Conservation (phyloP, 768 basidiomycete genomes). For the Baorangia bicolor region DNA sequence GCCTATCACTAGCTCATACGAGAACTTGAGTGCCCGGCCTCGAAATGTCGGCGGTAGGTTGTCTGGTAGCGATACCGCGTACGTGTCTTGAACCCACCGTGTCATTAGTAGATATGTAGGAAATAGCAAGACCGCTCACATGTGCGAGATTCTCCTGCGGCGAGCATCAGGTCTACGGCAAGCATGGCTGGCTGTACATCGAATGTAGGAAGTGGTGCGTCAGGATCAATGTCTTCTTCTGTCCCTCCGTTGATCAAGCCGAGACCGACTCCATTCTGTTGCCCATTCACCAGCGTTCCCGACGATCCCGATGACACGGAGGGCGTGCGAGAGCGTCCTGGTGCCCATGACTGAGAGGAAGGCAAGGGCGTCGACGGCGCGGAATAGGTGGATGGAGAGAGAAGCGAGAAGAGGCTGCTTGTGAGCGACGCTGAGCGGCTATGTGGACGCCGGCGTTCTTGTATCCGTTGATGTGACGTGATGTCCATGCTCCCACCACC, state of each 20-base stretch:
- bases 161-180: slow-evolving; percentile 79
- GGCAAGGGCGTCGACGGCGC: slow-evolving; percentile 22
- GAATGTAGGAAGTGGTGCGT: slow-evolving; percentile 76
- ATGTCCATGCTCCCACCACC: slow-evolving; percentile 83
- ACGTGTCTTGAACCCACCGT: slow-evolving; percentile 59
- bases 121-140: slow-evolving; percentile 45
- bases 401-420: slow-evolving; percentile 47
- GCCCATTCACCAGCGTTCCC: neutral
- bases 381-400: slow-evolving; percentile 40
- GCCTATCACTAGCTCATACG: slow-evolving; percentile 88
- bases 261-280: slow-evolving; percentile 30
- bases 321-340: slow-evolving; percentile 18
- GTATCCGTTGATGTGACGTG: slow-evolving; percentile 37
- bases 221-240: slow-evolving; percentile 55
- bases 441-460: slow-evolving; percentile 37
- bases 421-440: slow-evolving; percentile 53
- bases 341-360: slow-evolving; percentile 26
- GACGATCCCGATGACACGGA: slow-evolving; percentile 28
- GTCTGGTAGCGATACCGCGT: slow-evolving; percentile 70
- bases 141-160: slow-evolving; percentile 79
- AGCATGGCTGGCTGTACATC: slow-evolving; percentile 85
- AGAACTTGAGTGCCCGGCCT: slow-evolving; percentile 80
- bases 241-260: slow-evolving; percentile 27
- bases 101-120: neutral
- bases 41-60: slow-evolving; percentile 88